A percentile compares a stretch with the other conserved stretches of the same genome.
These are phyloP conservation scores for Cyathus striatus DNA, from an alignment of 768 basidiomycete genomes.

Conservation along the genomic window DNA sequence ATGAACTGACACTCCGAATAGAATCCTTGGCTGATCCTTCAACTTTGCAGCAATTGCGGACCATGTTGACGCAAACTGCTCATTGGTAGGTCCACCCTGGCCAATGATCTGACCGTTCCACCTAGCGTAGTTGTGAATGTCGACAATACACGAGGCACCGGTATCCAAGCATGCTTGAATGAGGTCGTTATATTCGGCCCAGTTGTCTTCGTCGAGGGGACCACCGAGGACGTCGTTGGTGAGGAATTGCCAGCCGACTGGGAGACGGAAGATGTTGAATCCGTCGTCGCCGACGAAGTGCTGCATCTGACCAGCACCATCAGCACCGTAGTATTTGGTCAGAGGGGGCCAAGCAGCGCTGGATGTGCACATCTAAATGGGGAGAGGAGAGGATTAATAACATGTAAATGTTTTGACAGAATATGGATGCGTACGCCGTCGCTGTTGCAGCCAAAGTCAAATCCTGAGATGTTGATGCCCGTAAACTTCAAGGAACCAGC, in stretches of 20 bases:
- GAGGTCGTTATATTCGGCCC: slow-evolving; percentile 45
- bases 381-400: not conserved
- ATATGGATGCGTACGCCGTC: slow-evolving; percentile 24
- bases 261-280: slow-evolving; percentile 55
- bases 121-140: slow-evolving; percentile 59
- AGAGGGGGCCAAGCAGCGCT: slow-evolving; percentile 40
- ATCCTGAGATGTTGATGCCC: slow-evolving; percentile 52
- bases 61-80: slow-evolving; percentile 51
- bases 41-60: slow-evolving; percentile 45
- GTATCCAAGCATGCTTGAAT: slow-evolving; percentile 44
- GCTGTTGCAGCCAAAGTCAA: slow-evolving; percentile 46
- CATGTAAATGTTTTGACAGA: not conserved
- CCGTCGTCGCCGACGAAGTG: slow-evolving; percentile 54
- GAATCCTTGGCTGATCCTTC: slow-evolving; percentile 29
- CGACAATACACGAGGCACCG: slow-evolving; percentile 50
- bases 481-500: slow-evolving; percentile 28
- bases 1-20: slow-evolving; percentile 42
- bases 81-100: slow-evolving; percentile 56
- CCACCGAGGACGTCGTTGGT: slow-evolving; percentile 31
- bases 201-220: slow-evolving; percentile 34
- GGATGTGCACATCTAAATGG: slow-evolving; percentile 23
- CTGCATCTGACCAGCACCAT: slow-evolving; percentile 53
- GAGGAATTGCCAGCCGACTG: slow-evolving; percentile 57
- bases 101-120: slow-evolving; percentile 54
- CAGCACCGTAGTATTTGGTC: slow-evolving; percentile 33